phyloP scores from a whole-genome alignment of 371 early-diverging fungal species.

The Mortierella sp. region DNA sequence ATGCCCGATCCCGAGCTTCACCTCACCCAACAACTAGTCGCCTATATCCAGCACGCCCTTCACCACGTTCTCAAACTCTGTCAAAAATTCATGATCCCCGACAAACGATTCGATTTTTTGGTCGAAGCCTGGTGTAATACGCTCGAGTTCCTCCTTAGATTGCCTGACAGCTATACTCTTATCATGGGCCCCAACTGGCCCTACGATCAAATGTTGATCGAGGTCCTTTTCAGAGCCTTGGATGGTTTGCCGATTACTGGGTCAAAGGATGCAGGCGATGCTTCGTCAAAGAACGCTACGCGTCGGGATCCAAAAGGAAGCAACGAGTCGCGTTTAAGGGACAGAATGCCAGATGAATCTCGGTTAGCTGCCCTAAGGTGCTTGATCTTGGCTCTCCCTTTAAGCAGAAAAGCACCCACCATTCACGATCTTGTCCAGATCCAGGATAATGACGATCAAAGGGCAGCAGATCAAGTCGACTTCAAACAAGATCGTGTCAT shows the following conservation, averaged over 20 bases:
- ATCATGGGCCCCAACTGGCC: constrained; percentile 20
- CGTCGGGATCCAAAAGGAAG: not conserved
- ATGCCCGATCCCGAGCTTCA: constrained; percentile 42
- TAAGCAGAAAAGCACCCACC: not conserved
- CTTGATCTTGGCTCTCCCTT: constrained; percentile 26
- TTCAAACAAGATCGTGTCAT: not conserved
- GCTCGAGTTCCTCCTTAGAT: constrained; percentile 27
- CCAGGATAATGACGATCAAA: not conserved
- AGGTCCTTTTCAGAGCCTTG: constrained; percentile 25
- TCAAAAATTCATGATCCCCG: constrained; percentile 37
- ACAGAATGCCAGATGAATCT: constrained; percentile 41
- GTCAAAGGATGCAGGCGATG: not conserved
- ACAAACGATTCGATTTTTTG: constrained; percentile 45
- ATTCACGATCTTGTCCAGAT: constrained; percentile 6
- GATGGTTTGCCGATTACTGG: constrained; percentile 24
- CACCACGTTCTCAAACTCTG: constrained; percentile 54
- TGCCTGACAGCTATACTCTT: constrained; percentile 35
- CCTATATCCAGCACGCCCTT: constrained; percentile 28
- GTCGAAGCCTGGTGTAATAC: constrained; percentile 41
- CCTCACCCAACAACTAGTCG: constrained; percentile 25
- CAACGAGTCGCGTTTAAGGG: constrained; percentile 3
- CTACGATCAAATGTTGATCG: constrained; percentile 16
- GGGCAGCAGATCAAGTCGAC: not conserved
- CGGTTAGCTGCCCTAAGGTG: constrained; percentile 36
- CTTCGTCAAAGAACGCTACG: not conserved